Base-by-base conservation (phyloP, 176 grass and related monocot genomes). In the Oryza australiensis region DNA sequence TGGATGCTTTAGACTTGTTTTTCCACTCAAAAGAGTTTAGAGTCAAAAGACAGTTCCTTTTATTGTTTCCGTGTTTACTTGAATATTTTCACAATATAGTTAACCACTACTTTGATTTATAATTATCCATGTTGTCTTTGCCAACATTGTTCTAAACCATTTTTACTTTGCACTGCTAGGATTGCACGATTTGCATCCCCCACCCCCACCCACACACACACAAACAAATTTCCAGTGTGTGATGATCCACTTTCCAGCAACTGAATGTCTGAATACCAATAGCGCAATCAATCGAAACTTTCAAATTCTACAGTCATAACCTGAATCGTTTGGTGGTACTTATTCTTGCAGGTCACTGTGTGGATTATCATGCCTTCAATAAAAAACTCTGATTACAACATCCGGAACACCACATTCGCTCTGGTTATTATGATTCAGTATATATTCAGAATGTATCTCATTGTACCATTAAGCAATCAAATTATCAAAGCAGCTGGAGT, bases 401-500 rank as follows among this genome's bases (percentile, higher is more conserved):
- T 93, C 76, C 90, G 70, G 33, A 90, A 90, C 35, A 95, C 93
- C 46, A 82, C 81, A 71, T 86, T 93, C 86, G 90, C 83, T 62
- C 34, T 98, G 5, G 41, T 95, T 79, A 86, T 98, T 72, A 35
- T 95, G 78, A 45, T 85, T 86, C 95, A 95, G 3, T 98, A 98
- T 88, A 53, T 89, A 18, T 68, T 92, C 57, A 93, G 95, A 83
- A 70, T 95, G 85, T 93, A 88, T 87, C 88, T 95, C 18, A 82
- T 98, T 20, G 70, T 95, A 42, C 90, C 92, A 62, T 72, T 95
- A 72, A 98, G 82, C 57, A 74, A 86, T 64, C 91, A 82, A 84
- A 95, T 98, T 77, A 93, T 95, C 64, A 93, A 89, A 86, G 75
- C 95, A 4, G 90, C 83, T 46, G 95, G 93, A 68, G 88, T 95